These are phyloP conservation scores for Hyphopichia homilentoma DNA, from an alignment of 805 yeast genomes.

Conservation along the genomic window DNA sequence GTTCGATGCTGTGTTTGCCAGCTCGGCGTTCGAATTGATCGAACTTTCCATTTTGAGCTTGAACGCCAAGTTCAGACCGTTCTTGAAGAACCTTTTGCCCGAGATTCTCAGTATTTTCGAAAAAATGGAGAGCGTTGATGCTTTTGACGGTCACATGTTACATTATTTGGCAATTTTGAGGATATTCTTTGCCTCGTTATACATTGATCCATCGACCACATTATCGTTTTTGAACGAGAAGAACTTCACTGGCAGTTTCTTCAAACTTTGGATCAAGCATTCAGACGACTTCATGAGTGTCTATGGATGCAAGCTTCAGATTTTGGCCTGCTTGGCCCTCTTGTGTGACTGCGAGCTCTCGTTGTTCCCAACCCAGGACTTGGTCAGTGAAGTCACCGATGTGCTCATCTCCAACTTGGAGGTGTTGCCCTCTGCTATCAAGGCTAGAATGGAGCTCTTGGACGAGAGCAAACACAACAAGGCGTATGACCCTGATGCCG, in stretches of 20 bases:
- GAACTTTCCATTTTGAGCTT: conserved; percentile 32
- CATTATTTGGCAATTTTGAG: conserved; percentile 40
- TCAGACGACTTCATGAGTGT: conserved; percentile 48
- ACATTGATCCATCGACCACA: conserved; percentile 36
- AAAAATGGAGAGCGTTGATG: conserved; percentile 30
- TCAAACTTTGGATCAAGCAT: conserved; percentile 47
- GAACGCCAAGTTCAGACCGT: conserved; percentile 25
- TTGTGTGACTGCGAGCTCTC: conserved; percentile 27
- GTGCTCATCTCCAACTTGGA: conserved; percentile 40
- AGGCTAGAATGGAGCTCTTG: conserved; percentile 37
- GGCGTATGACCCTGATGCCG: conserved; percentile 21
- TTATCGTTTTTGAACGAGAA: conserved; percentile 35
- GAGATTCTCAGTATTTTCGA: conserved; percentile 37
- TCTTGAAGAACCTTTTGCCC: conserved; percentile 27
- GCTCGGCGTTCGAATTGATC: conserved; percentile 34
- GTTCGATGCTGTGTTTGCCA: conserved; percentile 40
- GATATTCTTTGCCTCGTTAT: conserved; percentile 38
- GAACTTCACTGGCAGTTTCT: conserved; percentile 33
- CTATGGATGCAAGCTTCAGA: conserved; percentile 53
- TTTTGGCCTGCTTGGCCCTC: conserved; percentile 42
- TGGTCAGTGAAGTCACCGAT: conserved; percentile 34
- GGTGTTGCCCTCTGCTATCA: conserved; percentile 47
- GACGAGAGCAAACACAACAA: conserved; percentile 18
- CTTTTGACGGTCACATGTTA: conserved; percentile 44
- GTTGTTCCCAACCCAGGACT: conserved; percentile 27